phyloP scores from a whole-genome alignment of 2,329 filamentous ascomycete species.

The Cyphellophora attinorum region DNA sequence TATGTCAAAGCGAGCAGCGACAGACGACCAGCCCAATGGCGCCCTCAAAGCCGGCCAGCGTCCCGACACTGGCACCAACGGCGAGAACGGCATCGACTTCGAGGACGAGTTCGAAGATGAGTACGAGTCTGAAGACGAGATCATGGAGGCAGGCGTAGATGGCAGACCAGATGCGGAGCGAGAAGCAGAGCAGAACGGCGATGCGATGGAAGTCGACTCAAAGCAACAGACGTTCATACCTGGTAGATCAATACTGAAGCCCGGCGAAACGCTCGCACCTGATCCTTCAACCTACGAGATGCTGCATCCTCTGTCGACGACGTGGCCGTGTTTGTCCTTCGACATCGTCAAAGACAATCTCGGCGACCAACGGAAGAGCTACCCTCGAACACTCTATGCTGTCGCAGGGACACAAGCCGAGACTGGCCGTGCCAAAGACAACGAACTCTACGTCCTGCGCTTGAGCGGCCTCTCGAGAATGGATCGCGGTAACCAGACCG shows the following conservation, averaged over 20 bases:
- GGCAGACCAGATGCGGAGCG: conserved; percentile 85
- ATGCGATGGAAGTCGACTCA: conserved; percentile 81
- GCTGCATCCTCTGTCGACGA: conserved; percentile 87
- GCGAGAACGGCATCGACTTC: conserved; percentile 44
- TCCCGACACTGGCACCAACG: conserved; percentile 39
- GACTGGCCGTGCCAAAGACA: conserved; percentile 63
- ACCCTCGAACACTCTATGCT: conserved; percentile 89
- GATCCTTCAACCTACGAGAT: conserved; percentile 95
- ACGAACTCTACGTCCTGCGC: conserved; percentile 92
- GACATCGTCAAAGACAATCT: conserved; percentile 80
- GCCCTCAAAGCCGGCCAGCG: conserved; percentile 54
- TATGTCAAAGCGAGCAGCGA: conserved; percentile 54
- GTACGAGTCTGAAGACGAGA: conserved; percentile 87
- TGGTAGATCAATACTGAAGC: conserved; percentile 80
- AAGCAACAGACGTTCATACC: conserved; percentile 84
- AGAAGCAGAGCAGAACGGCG: conserved; percentile 77
- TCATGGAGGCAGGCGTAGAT: conserved; percentile 88
- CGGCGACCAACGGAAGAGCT: conserved; percentile 83
- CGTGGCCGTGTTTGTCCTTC: conserved; percentile 95
- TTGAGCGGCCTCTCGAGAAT: conserved; percentile 84
- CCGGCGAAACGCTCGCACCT: conserved; percentile 81
- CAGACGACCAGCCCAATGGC: conserved; percentile 40
- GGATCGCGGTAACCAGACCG: conserved; percentile 62
- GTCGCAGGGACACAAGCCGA: conserved; percentile 93
- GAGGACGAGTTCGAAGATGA: conserved; percentile 87